Percentiles rank a stretch among this genome's conserved stretches.
Conservation (phyloP, 2,329 filamentous ascomycete genomes). For the Ophiosphaerella herpotricha region DNA sequence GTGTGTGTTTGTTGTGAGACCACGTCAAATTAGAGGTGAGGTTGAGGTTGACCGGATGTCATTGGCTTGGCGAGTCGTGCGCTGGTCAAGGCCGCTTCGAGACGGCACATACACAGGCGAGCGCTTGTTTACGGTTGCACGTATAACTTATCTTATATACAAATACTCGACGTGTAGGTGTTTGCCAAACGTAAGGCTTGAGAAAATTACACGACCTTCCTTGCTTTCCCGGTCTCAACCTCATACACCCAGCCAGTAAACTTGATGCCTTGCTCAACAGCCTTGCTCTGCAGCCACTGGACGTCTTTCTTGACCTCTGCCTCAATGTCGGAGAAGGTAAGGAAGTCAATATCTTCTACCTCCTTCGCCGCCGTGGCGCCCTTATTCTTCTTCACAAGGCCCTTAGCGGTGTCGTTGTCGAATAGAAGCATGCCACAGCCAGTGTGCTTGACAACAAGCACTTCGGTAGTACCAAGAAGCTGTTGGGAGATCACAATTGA, state of each 20-base stretch:
- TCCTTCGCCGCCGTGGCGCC: slow-evolving; percentile 56
- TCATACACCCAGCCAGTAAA: slow-evolving; percentile 80
- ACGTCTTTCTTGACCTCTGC: slow-evolving; percentile 70
- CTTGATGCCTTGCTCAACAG: slow-evolving; percentile 63
- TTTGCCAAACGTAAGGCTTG: not conserved
- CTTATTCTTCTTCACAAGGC: slow-evolving; percentile 63
- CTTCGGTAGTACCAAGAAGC: slow-evolving; percentile 74
- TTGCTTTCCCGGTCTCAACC: slow-evolving; percentile 71
- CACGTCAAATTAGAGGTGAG: too few relatives aligned
- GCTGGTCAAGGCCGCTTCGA: not conserved
- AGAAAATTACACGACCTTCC: slow-evolving; percentile 47
- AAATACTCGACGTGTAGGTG: not conserved
- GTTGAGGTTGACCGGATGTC: too few relatives aligned
- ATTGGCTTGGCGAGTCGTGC: too few relatives aligned
- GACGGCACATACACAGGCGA: not conserved
- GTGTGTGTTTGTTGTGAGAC: not conserved
- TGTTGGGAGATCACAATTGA: slow-evolving; percentile 80
- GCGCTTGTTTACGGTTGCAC: not conserved
- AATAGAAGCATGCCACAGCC: slow-evolving; percentile 75
- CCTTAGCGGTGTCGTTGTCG: slow-evolving; percentile 61
- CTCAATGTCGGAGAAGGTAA: slow-evolving; percentile 62
- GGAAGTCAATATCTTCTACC: slow-evolving; percentile 61
- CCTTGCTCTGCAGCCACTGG: slow-evolving; percentile 61
- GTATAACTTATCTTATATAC: not conserved
- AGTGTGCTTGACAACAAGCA: slow-evolving; percentile 75